Evolutionary conservation across 495 filamentous ascomycete species (phyloP).

Genomic region (Pyronema omphalodes): DNA sequence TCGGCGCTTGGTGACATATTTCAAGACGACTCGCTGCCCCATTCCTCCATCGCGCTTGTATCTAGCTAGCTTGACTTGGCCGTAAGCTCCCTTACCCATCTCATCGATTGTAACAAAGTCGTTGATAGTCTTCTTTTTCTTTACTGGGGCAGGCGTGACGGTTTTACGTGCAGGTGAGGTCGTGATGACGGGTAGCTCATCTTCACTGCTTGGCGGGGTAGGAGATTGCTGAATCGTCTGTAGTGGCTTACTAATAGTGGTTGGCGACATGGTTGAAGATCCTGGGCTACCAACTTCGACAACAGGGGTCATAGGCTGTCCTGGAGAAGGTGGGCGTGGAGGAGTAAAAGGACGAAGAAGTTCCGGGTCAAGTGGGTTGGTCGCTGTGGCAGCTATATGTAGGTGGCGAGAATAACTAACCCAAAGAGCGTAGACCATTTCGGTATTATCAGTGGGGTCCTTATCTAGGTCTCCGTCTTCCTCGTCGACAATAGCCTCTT

Average conservation of each 20-base stretch:
- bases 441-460: constrained; percentile 34
- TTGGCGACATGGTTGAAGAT: neutral
- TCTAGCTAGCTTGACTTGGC: constrained; percentile 89
- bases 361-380: constrained; percentile 38
- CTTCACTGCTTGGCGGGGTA: constrained; percentile 23
- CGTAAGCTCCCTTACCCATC: constrained; percentile 96
- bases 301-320: constrained; percentile 36
- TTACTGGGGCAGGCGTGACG: constrained; percentile 5
- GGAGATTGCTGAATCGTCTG: constrained; percentile 22
- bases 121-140: constrained; percentile 60
- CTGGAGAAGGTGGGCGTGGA: constrained; percentile 57
- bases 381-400: constrained; percentile 45
- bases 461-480: constrained; percentile 28
- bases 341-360: constrained; percentile 44
- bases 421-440: constrained; percentile 90
- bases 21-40: constrained; percentile 70
- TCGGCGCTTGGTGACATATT: constrained; percentile 91
- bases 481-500: constrained; percentile 21
- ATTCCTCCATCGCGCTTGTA: constrained; percentile 49
- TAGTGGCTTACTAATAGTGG: constrained; percentile 49
- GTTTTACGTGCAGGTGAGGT: neutral
- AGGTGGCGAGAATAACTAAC: constrained; percentile 89
- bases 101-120: constrained; percentile 92
- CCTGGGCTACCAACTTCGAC: constrained; percentile 23
- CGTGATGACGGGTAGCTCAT: constrained; percentile 7